phyloP scores from a whole-genome alignment of 2,329 filamentous ascomycete species.

The Fusarium falciforme region DNA sequence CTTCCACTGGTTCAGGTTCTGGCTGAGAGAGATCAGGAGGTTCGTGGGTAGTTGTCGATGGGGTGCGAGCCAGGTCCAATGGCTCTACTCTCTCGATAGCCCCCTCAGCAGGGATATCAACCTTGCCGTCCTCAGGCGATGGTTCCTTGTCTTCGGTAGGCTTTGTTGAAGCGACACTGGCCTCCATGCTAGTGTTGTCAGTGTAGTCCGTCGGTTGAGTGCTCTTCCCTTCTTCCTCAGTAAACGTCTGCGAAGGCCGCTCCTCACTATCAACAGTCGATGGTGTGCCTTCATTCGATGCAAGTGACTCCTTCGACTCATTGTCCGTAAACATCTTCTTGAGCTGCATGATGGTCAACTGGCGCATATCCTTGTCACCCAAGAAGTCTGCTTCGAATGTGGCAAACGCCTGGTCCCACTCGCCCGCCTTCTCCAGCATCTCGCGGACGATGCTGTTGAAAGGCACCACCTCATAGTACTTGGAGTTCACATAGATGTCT shows the following conservation, averaged over 20 bases:
- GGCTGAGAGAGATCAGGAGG: constrained; percentile 15
- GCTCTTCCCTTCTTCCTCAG: constrained; percentile 60
- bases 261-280: constrained; percentile 66
- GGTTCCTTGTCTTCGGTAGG: constrained; percentile 37
- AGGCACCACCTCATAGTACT: constrained; percentile 96
- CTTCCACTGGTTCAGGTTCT: constrained; percentile 2
- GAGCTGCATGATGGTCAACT: constrained; percentile 90
- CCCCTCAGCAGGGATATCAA: constrained; percentile 46
- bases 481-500: constrained; percentile 90
- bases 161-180: constrained; percentile 45
- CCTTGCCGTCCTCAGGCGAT: constrained; percentile 46
- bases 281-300: constrained; percentile 73
- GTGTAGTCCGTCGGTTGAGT: constrained; percentile 56
- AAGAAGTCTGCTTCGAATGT: constrained; percentile 95
- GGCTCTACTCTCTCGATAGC: constrained; percentile 61
- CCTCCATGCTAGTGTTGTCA: constrained; percentile 48
- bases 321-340: constrained; percentile 96
- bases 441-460: constrained; percentile 89
- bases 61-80: constrained; percentile 60
- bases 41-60: constrained; percentile 39
- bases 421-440: constrained; percentile 91
- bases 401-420: constrained; percentile 91
- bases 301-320: constrained; percentile 81
- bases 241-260: constrained; percentile 57
- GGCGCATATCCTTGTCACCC: constrained; percentile 94